Evolutionary conservation across 495 filamentous ascomycete genomes (phyloP).

Genomic region (Podospora bellae-mahoneyi): DNA sequence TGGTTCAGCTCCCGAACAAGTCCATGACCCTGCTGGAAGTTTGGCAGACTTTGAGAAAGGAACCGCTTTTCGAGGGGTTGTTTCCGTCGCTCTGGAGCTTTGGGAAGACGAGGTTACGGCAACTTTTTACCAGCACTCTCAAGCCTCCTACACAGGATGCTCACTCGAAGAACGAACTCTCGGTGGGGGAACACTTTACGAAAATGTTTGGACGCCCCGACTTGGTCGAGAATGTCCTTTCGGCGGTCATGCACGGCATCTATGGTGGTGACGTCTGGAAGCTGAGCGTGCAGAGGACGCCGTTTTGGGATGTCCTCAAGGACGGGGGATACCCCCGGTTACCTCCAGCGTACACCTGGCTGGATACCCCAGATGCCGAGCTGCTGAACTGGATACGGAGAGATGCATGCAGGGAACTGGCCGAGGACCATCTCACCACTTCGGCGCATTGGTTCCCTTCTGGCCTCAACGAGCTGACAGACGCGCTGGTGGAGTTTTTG

Average conservation of each 20-base stretch:
- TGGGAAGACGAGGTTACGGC: constrained; percentile 1
- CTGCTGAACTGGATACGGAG: neutral
- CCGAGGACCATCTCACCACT: neutral
- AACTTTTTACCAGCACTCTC: neutral
- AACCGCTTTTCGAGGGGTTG: constrained; percentile 62
- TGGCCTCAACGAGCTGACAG: constrained; percentile 54
- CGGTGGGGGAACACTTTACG: constrained; percentile 64
- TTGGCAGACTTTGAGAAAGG: constrained; percentile 26
- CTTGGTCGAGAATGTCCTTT: constrained; percentile 71
- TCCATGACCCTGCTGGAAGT: constrained; percentile 12
- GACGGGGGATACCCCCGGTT: neutral
- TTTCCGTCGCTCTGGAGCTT: constrained; percentile 17
- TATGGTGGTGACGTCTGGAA: constrained; percentile 88
- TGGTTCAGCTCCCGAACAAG: constrained; percentile 63
- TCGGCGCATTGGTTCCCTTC: constrained; percentile 47
- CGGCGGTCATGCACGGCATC: constrained; percentile 81
- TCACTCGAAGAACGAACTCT: constrained; percentile 49
- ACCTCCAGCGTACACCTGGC: neutral
- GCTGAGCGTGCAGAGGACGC: constrained; percentile 62
- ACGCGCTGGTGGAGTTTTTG: constrained; percentile 48
- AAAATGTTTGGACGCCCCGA: constrained; percentile 50
- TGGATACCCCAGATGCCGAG: neutral
- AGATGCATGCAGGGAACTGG: constrained; percentile 6
- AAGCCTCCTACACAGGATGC: neutral
- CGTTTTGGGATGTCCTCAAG: constrained; percentile 19